Percentiles rank a stretch among this genome's conserved stretches.
Conservation (phyloP, 306 rosid species). For the Lagenaria siceraria region DNA sequence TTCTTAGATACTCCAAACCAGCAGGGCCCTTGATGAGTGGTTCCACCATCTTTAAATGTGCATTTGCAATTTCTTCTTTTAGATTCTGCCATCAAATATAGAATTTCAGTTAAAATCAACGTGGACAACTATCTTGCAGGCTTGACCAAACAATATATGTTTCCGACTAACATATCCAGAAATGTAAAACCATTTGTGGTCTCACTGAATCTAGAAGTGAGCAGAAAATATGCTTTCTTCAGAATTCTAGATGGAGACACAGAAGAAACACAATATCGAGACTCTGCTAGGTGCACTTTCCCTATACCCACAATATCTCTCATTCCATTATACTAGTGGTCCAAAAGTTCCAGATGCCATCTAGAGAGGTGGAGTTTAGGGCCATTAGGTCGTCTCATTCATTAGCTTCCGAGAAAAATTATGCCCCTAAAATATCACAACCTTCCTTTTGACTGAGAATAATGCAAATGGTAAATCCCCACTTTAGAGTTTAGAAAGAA, state of each 20-base stretch:
- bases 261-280: neutral
- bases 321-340: neutral
- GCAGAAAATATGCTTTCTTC: neutral
- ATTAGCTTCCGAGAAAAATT: neutral
- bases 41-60: conserved; percentile 19
- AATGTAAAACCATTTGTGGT: neutral
- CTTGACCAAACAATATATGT: neutral
- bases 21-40: conserved; percentile 28
- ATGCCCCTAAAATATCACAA: neutral
- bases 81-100: conserved; percentile 17
- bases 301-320: neutral
- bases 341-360: neutral
- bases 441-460: neutral
- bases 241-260: neutral
- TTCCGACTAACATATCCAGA: neutral
- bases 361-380: neutral
- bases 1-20: conserved; percentile 21
- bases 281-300: neutral
- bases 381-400: neutral
- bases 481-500: neutral
- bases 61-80: conserved; percentile 24
- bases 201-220: neutral
- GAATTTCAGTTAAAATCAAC: neutral
- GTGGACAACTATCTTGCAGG: neutral
- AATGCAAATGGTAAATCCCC: neutral